Evolutionary conservation across 257 asterid species (phyloP), one percentile per base, ranked within the genome.

Genomic region (Oldenlandia corymbosa): DNA sequence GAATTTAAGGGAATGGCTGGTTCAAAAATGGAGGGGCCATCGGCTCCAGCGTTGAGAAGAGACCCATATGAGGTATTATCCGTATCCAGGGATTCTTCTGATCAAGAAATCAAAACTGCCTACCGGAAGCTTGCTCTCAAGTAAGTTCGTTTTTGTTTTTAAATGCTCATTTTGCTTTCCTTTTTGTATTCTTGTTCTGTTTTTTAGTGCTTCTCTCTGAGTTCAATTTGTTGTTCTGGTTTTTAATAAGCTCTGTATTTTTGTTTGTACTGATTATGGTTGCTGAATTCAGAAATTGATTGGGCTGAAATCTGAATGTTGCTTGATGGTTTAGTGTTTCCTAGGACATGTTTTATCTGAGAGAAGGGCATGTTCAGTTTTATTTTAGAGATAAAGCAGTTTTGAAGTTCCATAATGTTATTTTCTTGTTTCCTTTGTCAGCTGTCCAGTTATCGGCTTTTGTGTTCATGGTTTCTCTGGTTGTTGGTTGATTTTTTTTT

Each of bases 121-220:
- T 93, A 93, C 65, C 79, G 99, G 68, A 93, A 88, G 82, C 97
- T 93, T 71, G 99, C 99, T 69, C 94, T 93, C 64, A 93, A 90
- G 99, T 93, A 79, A 49, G 86, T 77, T 69, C 31, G 28, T 57
- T 32, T 20, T 34, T 24, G 18, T 54, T 28, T 61, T 20, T 66
- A 1, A 10, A 26, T 34, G 18, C 13, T n/a, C n/a, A 3, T 16
- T 43, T 14, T 24, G 11, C 12, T 58, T 21, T 58, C 4, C 14
- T 56, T 65, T 23, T 26, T 55, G 45, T 41, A 58, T 36, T 34
- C n/a, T 20, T 48, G 60, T 24, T 27, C 62, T 23, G 42, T 37
- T 18, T 61, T 41, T 13, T 21, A 2, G 3, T 37, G 32, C 20
- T 30, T 54, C 42, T 10, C 6, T 0, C 23, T 5, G 46, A 47